These are phyloP conservation scores for Ustilago shanxiensis DNA, from an alignment of 1,284 basidiomycete species.

Conservation along the genomic window DNA sequence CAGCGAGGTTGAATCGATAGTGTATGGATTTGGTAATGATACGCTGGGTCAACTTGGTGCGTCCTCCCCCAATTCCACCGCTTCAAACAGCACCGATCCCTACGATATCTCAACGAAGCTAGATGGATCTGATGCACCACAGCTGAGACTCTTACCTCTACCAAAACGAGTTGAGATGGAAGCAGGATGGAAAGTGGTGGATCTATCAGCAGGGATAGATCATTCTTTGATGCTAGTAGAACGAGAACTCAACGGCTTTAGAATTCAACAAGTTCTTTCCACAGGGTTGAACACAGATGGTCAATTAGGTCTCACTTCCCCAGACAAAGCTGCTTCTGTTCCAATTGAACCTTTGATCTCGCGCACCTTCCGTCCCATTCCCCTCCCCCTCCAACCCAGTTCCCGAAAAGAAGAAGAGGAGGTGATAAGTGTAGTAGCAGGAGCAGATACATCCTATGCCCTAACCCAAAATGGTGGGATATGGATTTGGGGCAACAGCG, in stretches of 20 bases:
- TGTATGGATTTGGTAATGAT: constrained; percentile 38
- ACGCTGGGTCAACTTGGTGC: constrained; percentile 41
- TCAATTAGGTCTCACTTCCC: constrained; percentile 38
- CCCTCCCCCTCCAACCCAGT: background rate
- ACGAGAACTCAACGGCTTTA: constrained; percentile 5
- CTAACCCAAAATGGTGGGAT: constrained; percentile 22
- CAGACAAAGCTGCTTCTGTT: background rate
- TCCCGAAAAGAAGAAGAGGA: background rate
- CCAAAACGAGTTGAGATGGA: constrained; percentile 7
- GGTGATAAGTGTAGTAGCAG: constrained; percentile 28
- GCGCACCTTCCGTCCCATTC: constrained; percentile 7
- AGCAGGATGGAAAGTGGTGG: constrained; percentile 18
- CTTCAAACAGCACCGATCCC: constrained; percentile 8
- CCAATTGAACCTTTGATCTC: constrained; percentile 27
- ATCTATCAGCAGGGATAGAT: constrained; percentile 26
- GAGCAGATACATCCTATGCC: constrained; percentile 56
- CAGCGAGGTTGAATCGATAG: background rate
- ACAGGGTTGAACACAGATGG: constrained; percentile 60
- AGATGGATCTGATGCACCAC: background rate
- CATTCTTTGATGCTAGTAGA: constrained; percentile 31
- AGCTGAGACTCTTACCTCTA: constrained; percentile 26
- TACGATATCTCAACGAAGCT: constrained; percentile 22
- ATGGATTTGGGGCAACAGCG: constrained; percentile 60
- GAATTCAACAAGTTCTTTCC: constrained; percentile 7
- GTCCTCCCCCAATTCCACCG: background rate